phyloP scores from a whole-genome alignment of 2,329 filamentous ascomycete genomes.

The Fusarium anthophilum region DNA sequence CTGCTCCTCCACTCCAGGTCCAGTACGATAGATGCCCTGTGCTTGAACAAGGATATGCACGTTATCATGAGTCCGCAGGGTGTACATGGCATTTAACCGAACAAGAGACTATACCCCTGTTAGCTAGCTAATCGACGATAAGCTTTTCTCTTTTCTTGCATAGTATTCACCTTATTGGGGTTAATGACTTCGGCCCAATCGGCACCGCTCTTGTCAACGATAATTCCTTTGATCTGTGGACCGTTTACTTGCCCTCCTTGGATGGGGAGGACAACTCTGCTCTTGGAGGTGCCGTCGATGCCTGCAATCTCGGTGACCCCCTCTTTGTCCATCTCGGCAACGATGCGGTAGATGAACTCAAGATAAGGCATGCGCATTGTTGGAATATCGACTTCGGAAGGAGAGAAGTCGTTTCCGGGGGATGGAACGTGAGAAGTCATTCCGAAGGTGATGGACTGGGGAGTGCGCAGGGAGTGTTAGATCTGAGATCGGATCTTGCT shows the following conservation, averaged over 20 bases:
- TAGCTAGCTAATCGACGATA: neutral
- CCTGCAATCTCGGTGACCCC: constrained; percentile 21
- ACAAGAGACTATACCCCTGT: constrained; percentile 7
- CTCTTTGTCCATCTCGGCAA: constrained; percentile 32
- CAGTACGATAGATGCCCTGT: constrained; percentile 30
- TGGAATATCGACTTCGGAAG: neutral
- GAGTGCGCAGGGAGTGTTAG: neutral
- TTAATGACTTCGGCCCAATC: constrained; percentile 33
- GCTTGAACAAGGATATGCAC: constrained; percentile 31
- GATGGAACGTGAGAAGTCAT: constrained; percentile 24
- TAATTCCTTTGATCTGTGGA: constrained; percentile 21
- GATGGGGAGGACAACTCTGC: constrained; percentile 30
- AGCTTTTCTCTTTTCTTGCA: neutral
- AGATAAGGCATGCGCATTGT: constrained; percentile 33
- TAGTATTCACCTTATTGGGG: constrained; percentile 18
- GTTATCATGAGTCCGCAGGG: constrained; percentile 22
- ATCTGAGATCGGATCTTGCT: neutral
- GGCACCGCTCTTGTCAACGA: constrained; percentile 29
- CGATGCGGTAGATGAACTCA: constrained; percentile 35
- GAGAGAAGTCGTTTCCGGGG: constrained; percentile 25
- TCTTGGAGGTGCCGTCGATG: constrained; percentile 10
- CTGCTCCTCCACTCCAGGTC: constrained; percentile 7
- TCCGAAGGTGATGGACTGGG: neutral
- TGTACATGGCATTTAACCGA: constrained; percentile 30
- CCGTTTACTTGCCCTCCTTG: constrained; percentile 22